Evolutionary conservation across 805 yeast genomes (phyloP).

Genomic region (Ogataea siamensis): DNA sequence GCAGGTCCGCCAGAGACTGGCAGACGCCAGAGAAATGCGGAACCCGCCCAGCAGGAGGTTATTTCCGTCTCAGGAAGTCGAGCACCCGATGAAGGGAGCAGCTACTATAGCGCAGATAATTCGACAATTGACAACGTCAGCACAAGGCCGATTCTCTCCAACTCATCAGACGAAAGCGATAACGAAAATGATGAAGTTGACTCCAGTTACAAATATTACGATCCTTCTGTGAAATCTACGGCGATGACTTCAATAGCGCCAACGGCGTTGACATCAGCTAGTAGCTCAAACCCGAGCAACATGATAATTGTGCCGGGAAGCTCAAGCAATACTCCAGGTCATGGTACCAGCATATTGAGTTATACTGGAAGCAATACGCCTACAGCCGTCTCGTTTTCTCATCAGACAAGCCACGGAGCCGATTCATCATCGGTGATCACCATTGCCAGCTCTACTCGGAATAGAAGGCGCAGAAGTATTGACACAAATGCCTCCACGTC

Average conservation of each 20-base stretch:
- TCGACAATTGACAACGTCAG: conserved; percentile 38
- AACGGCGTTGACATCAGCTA: conserved; percentile 22
- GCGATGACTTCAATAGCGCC: conserved; percentile 52
- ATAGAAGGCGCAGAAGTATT: conserved; percentile 34
- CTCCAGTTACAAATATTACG: conserved; percentile 19
- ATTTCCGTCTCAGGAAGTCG: background rate
- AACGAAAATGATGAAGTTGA: conserved; percentile 20
- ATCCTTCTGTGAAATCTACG: conserved; percentile 39
- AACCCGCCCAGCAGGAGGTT: conserved; percentile 1
- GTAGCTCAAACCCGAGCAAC: conserved; percentile 19
- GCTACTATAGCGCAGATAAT: conserved; percentile 21
- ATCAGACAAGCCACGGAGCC: conserved; percentile 11
- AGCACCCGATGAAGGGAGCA: conserved; percentile 14
- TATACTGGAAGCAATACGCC: conserved; percentile 7
- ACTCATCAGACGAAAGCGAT: conserved; percentile 34
- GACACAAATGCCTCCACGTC: conserved; percentile 61
- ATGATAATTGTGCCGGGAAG: conserved; percentile 26
- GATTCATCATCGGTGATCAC: conserved; percentile 36
- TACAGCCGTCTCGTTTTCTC: conserved; percentile 7
- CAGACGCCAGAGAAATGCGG: background rate
- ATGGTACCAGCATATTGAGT: conserved; percentile 8
- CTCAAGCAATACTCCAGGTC: conserved; percentile 6
- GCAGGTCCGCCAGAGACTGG: conserved; percentile 1
- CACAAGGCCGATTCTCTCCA: conserved; percentile 48
- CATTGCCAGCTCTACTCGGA: conserved; percentile 35